A percentile compares a stretch with the other conserved stretches of the same genome.
Evolutionary conservation across 1,284 basidiomycete species (phyloP).

Genomic region (Naganishia liquefaciens): DNA sequence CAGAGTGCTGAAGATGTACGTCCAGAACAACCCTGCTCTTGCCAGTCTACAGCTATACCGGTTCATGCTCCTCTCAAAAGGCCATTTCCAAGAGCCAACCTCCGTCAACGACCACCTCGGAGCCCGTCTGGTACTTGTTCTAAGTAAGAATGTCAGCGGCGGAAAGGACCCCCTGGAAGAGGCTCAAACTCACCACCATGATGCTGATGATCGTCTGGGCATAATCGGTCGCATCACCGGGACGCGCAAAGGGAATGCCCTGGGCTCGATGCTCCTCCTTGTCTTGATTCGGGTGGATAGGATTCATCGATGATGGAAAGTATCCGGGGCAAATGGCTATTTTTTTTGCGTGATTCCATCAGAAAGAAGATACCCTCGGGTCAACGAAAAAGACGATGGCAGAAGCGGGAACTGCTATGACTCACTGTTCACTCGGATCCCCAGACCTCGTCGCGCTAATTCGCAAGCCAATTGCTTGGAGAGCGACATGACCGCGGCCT

Average conservation of each 20-base stretch:
- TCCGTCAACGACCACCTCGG: constrained; percentile 49
- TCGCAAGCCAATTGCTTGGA: constrained; percentile 47
- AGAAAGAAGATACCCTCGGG: too few species aligned
- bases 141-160: constrained; percentile 1
- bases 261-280: constrained; percentile 39
- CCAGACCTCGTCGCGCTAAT: constrained; percentile 43
- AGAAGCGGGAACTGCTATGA: too few species aligned
- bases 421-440: constrained; percentile 44
- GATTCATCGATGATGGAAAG: constrained; percentile 52
- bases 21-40: too few species aligned
- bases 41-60: too few species aligned
- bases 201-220: constrained; percentile 47
- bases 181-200: constrained; percentile 39
- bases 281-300: constrained; percentile 37
- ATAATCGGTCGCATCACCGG: constrained; percentile 50
- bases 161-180: background rate
- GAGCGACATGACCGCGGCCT: constrained; percentile 45
- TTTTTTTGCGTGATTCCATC: too few species aligned
- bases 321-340: constrained; percentile 33
- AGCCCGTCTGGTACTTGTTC: constrained; percentile 51
- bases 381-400: too few species aligned
- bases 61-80: constrained; percentile 12
- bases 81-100: constrained; percentile 47
- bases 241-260: constrained; percentile 49
- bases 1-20: too few species aligned